Evolutionary conservation across 2,329 filamentous ascomycete genomes (phyloP), one percentile per base, ranked within the genome.

Genomic region (Colletotrichum sojae): DNA sequence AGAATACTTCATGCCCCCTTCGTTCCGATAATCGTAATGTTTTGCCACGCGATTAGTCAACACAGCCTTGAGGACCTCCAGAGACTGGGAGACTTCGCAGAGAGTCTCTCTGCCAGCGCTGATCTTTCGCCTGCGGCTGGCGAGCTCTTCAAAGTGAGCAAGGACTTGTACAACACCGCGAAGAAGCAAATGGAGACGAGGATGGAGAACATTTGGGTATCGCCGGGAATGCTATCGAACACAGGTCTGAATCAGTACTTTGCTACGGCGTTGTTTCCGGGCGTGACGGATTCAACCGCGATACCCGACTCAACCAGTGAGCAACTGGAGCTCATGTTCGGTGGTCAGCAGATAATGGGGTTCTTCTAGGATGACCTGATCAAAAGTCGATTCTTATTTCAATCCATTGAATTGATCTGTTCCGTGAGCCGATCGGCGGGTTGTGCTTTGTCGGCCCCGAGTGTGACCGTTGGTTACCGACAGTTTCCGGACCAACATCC

Each of bases 1-100:
- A 12, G 63, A 31, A 36, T 66, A 1, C 36, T 66, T 1, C 63
- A 66, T 9, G 48, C 40, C 16, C 63, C 63, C 5, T 66, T 66
- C 1, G 46, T 54, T 1, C 63, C 63, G 3, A 25, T 66, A 1
- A 25, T 66, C 8, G 63, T 66, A 0, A 8, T 66, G 22, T 66
- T 55, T 10, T 60, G 63, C 25, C 20, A 66, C n/a, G 27, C 53
- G 2, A n/a, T 66, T 10, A 43, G 43, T 9, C 51, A 27, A 10
- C 40, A 48, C 15, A 49, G 60, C 5, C 4, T 25, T 1, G 31
- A 43, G 5, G 63, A 61, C 16, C 39, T 60, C 1, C 40, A 61
- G 2, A 22, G 22, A 9, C 56, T 66, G 5, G 15, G 40, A 10
- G 16, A 40, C 22, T 55, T 66, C 20, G 49, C 22, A 4, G 1